These are phyloP conservation scores for Neofusicoccum cordaticola DNA, from an alignment of 2,329 filamentous ascomycete species.

Conservation along the genomic window DNA sequence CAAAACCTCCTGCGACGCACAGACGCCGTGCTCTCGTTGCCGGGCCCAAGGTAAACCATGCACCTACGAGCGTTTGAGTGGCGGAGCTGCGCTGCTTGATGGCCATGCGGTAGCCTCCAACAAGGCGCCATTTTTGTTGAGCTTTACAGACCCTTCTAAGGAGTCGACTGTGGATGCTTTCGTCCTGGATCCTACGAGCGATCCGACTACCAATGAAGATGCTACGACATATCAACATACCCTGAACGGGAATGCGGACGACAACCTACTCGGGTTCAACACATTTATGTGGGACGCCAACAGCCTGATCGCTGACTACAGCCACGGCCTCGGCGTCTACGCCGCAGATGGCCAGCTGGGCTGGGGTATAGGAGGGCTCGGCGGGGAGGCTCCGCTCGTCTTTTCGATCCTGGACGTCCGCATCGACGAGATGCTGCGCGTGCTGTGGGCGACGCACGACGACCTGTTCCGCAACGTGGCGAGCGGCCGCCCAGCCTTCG, in stretches of 20 bases:
- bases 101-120: background rate
- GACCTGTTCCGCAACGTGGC: background rate
- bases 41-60: slow-evolving; percentile 1
- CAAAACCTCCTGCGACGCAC: slow-evolving; percentile 16
- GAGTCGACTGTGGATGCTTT: background rate
- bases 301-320: background rate
- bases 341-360: background rate
- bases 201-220: background rate
- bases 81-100: background rate
- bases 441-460: background rate
- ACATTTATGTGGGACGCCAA: background rate
- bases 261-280: background rate
- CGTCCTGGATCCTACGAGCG: background rate
- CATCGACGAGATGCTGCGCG: background rate
- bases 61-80: slow-evolving; percentile 1
- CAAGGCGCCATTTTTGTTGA: slow-evolving; percentile 10
- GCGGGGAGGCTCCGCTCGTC: background rate
- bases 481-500: slow-evolving; percentile 1
- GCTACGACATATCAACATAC: background rate
- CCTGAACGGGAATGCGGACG: background rate
- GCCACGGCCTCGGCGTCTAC: background rate
- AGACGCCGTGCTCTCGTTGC: slow-evolving; percentile 17
- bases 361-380: background rate
- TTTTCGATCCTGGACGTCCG: background rate
- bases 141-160: slow-evolving; percentile 10